phyloP scores from a whole-genome alignment of 1,284 basidiomycete species.

The Moniliella sp. region DNA sequence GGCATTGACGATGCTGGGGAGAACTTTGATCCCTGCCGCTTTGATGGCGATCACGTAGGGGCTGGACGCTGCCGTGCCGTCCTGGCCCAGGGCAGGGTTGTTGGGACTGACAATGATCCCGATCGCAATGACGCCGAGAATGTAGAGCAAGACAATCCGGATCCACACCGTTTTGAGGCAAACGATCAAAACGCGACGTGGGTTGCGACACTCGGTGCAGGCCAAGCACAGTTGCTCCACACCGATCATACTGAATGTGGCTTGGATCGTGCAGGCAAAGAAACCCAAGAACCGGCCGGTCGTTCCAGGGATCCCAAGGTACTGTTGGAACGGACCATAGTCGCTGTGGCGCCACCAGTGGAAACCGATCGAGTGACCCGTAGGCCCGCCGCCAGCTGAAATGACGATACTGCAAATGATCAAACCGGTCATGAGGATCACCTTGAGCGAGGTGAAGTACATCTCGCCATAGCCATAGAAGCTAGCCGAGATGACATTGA shows the following conservation, averaged over 20 bases:
- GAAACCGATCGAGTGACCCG: conserved; percentile 17
- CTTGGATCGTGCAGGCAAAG: conserved; percentile 35
- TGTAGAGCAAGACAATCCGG: conserved; percentile 12
- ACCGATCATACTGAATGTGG: conserved; percentile 59
- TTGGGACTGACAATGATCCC: conserved; percentile 20
- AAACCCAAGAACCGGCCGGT: conserved; percentile 41
- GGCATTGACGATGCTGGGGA: conserved; percentile 48
- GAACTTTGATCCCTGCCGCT: conserved; percentile 35
- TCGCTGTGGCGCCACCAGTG: conserved; percentile 33
- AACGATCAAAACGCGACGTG: conserved; percentile 25
- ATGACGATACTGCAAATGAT: conserved; percentile 24
- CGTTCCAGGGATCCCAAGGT: conserved; percentile 37
- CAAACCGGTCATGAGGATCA: conserved; percentile 24
- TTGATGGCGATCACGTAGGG: conserved; percentile 36
- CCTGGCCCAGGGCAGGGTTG: conserved; percentile 9
- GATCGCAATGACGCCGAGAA: conserved; percentile 37
- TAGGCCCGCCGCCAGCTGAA: conserved; percentile 22
- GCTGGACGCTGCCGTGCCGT: conserved; percentile 8
- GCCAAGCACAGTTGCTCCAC: conserved; percentile 71
- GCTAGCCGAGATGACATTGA: conserved; percentile 49
- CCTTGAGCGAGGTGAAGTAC: conserved; percentile 35
- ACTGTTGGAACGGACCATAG: conserved; percentile 32
- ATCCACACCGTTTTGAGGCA: conserved; percentile 20
- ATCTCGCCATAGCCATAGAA: conserved; percentile 35
- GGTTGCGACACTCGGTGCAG: conserved; percentile 44